A percentile compares a stretch with the other conserved stretches of the same genome.
Conservation (phyloP, 257 asterid species). For the Paulownia fortunei region DNA sequence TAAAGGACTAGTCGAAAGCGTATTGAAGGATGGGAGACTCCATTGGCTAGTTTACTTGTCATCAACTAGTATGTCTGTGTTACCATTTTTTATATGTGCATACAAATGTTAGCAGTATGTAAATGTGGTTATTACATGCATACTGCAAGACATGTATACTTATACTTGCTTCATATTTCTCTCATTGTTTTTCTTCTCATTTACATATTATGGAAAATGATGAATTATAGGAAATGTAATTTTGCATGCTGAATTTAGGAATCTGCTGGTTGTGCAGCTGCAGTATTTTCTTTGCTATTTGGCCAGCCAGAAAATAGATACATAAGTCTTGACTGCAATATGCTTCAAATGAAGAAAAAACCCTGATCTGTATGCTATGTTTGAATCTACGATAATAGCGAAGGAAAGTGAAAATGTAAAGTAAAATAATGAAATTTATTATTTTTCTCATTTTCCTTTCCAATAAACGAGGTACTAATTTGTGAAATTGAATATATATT, state of each 20-base stretch:
- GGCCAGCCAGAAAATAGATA: not conserved
- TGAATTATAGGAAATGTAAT: not conserved
- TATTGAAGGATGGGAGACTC: conserved; percentile 65
- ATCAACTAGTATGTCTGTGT: conserved; percentile 67
- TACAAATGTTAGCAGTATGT: conserved; percentile 1
- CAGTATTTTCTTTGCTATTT: not conserved
- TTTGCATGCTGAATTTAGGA: not conserved
- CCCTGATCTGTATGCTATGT: not conserved
- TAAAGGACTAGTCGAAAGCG: conserved; percentile 47
- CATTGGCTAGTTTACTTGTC: conserved; percentile 84
- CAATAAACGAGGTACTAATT: not conserved
- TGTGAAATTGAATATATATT: not conserved
- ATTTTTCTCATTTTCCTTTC: not conserved
- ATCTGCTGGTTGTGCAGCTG: conserved; percentile 13
- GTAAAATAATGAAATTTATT: not conserved
- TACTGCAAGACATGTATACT: not conserved
- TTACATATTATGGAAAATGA: not conserved
- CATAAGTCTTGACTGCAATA: not conserved
- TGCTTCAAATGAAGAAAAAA: not conserved
- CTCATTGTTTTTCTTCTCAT: not conserved
- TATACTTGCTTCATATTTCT: conserved; percentile 6
- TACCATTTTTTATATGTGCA: conserved; percentile 12
- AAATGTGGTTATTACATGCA: conserved; percentile 2
- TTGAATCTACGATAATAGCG: not conserved
- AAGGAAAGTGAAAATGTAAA: not conserved